These are phyloP conservation scores for Leccinum boreale DNA, from an alignment of 768 basidiomycete genomes.

Conservation along the genomic window DNA sequence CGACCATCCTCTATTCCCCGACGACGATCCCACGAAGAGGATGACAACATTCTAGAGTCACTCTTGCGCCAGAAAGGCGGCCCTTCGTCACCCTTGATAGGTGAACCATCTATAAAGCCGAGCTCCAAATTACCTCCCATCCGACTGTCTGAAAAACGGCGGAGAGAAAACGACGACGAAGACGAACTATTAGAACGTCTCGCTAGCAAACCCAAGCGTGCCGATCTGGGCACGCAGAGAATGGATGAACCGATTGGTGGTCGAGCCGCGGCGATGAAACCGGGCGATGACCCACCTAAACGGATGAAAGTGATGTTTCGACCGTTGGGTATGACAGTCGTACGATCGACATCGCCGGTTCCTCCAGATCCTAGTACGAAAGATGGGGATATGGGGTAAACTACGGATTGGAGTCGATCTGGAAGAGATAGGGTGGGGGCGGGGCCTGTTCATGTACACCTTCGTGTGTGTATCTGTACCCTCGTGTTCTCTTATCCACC, in stretches of 20 bases:
- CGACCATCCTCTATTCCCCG: slow-evolving; percentile 44
- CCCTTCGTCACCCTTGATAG: slow-evolving; percentile 37
- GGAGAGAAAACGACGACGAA: slow-evolving; percentile 69
- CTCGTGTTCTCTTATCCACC: slow-evolving; percentile 7
- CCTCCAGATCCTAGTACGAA: slow-evolving; percentile 66
- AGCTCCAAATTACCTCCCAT: slow-evolving; percentile 39
- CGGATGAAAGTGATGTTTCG: slow-evolving; percentile 77
- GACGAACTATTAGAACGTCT: slow-evolving; percentile 63
- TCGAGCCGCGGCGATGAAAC: slow-evolving; percentile 27
- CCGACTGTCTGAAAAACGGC: slow-evolving; percentile 66
- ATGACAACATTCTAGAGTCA: slow-evolving; percentile 53
- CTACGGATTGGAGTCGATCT: background rate
- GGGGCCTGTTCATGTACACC: slow-evolving; percentile 1
- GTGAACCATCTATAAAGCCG: slow-evolving; percentile 26
- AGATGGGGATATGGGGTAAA: slow-evolving; percentile 72
- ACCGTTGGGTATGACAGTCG: slow-evolving; percentile 22
- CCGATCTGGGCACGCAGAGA: slow-evolving; percentile 48
- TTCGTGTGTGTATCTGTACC: slow-evolving; percentile 8
- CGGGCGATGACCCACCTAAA: slow-evolving; percentile 47
- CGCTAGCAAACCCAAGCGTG: slow-evolving; percentile 53
- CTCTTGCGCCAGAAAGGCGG: slow-evolving; percentile 39
- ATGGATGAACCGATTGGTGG: slow-evolving; percentile 26
- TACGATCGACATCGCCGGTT: slow-evolving; percentile 37
- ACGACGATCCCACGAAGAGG: slow-evolving; percentile 46
- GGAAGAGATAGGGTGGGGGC: slow-evolving; percentile 36